phyloP scores from a whole-genome alignment of 2,329 filamentous ascomycete species.

The Calonectria honghensis region DNA sequence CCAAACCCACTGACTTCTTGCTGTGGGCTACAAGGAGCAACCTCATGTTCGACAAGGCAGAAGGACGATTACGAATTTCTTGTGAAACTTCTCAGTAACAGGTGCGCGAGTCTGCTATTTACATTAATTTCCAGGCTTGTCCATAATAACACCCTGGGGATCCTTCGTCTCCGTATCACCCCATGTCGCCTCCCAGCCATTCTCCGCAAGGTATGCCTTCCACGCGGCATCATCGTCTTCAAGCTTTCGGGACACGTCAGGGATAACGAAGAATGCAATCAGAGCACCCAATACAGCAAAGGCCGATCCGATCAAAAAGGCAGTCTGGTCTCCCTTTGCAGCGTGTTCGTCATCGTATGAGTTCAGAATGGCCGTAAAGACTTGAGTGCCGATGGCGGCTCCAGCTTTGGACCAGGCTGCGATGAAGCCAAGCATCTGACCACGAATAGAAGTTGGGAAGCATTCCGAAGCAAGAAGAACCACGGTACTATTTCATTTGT shows the following conservation, averaged over 20 bases:
- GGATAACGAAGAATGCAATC: constrained; percentile 50
- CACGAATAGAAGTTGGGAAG: constrained; percentile 70
- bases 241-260: constrained; percentile 52
- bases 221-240: constrained; percentile 57
- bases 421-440: constrained; percentile 69
- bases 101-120: too few relatives aligned
- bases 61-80: neutral
- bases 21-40: neutral
- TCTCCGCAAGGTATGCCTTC: constrained; percentile 55
- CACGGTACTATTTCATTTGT: constrained; percentile 56
- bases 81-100: neutral
- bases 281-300: constrained; percentile 67
- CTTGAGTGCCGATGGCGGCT: constrained; percentile 69
- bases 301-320: constrained; percentile 70
- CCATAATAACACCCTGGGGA: constrained; percentile 45
- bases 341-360: constrained; percentile 61
- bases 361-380: constrained; percentile 70
- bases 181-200: constrained; percentile 56
- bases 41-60: neutral
- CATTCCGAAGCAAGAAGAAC: constrained; percentile 65
- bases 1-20: neutral
- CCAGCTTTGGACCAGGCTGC: constrained; percentile 69
- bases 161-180: constrained; percentile 55
- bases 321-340: constrained; percentile 67
- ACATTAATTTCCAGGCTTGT: constrained; percentile 14